phyloP scores from a whole-genome alignment of 225 moss, liverwort and hornwort species.

The Sphagnum contortum region DNA sequence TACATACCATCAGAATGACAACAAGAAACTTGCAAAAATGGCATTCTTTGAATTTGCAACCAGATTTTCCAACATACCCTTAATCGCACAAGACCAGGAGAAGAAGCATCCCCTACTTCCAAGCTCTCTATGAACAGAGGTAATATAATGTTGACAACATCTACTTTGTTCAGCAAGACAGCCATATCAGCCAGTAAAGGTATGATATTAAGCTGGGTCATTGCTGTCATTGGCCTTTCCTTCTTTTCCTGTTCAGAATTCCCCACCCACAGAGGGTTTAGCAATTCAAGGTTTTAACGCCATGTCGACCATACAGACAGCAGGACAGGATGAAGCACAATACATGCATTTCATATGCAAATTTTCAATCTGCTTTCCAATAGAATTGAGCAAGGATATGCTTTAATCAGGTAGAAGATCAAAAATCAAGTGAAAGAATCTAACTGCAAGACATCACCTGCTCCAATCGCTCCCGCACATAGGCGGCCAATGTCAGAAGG shows the following conservation, averaged over 20 bases:
- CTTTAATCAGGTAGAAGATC: too few species aligned
- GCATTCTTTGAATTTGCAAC: too few species aligned
- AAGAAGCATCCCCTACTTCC: slow-evolving; percentile 73
- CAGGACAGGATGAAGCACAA: too few species aligned
- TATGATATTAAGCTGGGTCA: slow-evolving; percentile 74
- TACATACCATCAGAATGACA: not conserved
- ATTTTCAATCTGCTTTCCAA: too few species aligned
- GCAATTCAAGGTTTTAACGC: too few species aligned
- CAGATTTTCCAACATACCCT: slow-evolving; percentile 31
- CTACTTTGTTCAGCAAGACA: slow-evolving; percentile 54
- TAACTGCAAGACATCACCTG: slow-evolving; percentile 21
- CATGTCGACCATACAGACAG: too few species aligned
- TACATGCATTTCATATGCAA: too few species aligned
- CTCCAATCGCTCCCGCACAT: slow-evolving; percentile 63
- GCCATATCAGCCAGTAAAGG: slow-evolving; percentile 65
- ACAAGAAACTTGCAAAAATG: not conserved
- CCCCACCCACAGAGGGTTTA: not conserved
- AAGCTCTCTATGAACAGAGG: slow-evolving; percentile 77
- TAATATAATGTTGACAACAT: slow-evolving; percentile 65
- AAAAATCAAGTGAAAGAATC: too few species aligned
- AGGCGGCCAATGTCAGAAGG: slow-evolving; percentile 62
- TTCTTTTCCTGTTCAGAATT: slow-evolving; percentile 47
- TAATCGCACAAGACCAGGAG: slow-evolving; percentile 60
- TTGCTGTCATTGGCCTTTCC: slow-evolving; percentile 33
- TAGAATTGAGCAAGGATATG: too few species aligned